These are phyloP conservation scores for Butyriboletus loyo DNA, from an alignment of 768 basidiomycete species.

Conservation along the genomic window DNA sequence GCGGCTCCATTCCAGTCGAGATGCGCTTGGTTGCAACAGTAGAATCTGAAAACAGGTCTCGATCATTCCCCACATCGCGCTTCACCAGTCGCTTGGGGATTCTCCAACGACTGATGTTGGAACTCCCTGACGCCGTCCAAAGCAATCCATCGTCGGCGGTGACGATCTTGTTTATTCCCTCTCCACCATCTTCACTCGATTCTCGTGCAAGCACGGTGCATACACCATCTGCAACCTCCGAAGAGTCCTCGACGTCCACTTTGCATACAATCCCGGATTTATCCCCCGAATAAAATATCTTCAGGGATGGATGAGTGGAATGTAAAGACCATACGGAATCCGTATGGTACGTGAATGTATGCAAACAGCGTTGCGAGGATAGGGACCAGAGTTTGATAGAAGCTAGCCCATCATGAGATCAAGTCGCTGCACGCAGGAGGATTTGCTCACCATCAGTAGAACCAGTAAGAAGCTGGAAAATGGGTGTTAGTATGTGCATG, in stretches of 20 bases:
- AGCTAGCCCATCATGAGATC: constrained; percentile 35
- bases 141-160: constrained; percentile 80
- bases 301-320: constrained; percentile 83
- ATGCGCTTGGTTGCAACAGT: constrained; percentile 4
- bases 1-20: constrained; percentile 17
- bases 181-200: constrained; percentile 41
- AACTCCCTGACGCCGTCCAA: constrained; percentile 88
- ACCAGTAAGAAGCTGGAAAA: constrained; percentile 67
- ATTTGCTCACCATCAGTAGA: constrained; percentile 63
- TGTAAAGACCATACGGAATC: constrained; percentile 93
- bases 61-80: constrained; percentile 12
- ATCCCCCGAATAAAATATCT: constrained; percentile 93
- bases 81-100: constrained; percentile 47
- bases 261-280: constrained; percentile 85
- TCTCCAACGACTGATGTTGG: constrained; percentile 79
- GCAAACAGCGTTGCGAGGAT: constrained; percentile 80
- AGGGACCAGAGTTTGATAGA: constrained; percentile 96
- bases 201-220: constrained; percentile 82
- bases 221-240: constrained; percentile 83
- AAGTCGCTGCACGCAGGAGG: background rate
- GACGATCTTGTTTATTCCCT: constrained; percentile 80
- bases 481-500: constrained; percentile 7
- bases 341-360: constrained; percentile 94
- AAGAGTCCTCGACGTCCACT: constrained; percentile 83
- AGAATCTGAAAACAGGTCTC: constrained; percentile 13